Evolutionary conservation across 345 rosid species (phyloP).

Genomic region (Corchorus capsularis): DNA sequence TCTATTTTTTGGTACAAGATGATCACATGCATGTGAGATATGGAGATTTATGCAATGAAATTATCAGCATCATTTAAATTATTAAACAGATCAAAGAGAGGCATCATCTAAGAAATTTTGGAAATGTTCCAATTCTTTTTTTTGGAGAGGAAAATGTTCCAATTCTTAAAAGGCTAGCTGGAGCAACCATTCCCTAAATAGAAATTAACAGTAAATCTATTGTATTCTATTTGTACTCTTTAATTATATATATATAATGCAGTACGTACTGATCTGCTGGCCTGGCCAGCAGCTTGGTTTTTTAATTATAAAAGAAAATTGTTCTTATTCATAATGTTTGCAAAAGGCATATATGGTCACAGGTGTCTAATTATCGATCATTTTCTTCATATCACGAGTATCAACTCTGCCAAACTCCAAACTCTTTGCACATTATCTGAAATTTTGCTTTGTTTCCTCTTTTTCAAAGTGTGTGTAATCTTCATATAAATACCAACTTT

Average conservation of each 20-base stretch:
- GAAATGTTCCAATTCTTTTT: background rate
- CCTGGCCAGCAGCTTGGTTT: background rate
- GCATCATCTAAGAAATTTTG: constrained; percentile 4
- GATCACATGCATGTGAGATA: background rate
- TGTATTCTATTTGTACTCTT: background rate
- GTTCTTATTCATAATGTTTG: background rate
- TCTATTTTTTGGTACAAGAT: no score
- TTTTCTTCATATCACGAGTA: background rate
- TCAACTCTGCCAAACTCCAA: background rate
- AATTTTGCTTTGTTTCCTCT: background rate
- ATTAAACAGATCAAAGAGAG: background rate
- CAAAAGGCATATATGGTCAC: background rate
- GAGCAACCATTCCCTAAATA: constrained; percentile 9
- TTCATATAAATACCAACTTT: background rate
- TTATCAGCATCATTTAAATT: background rate
- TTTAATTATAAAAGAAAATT: background rate
- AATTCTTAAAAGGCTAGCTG: background rate
- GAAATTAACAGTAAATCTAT: background rate
- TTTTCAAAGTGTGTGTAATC: background rate
- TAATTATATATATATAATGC: background rate
- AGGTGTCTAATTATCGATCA: background rate
- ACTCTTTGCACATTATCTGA: background rate
- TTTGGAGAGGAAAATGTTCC: background rate
- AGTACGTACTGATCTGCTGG: no score
- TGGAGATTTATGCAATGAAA: constrained; percentile 1